These are phyloP conservation scores for Cronartium quercuum DNA, from an alignment of 1,284 basidiomycete species.

Conservation along the genomic window DNA sequence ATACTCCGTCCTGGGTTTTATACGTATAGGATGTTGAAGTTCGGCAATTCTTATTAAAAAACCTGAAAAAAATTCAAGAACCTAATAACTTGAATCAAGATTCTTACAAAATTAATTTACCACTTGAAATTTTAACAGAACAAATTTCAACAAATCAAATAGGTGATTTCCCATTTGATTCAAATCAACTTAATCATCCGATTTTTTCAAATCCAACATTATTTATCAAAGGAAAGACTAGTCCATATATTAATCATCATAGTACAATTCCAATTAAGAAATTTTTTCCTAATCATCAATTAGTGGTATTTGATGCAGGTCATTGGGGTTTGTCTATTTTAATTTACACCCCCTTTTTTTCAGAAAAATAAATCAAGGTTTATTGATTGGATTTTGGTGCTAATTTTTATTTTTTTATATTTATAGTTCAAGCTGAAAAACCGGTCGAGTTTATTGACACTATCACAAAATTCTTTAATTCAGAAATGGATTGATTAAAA, in stretches of 20 bases:
- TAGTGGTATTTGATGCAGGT: slow-evolving; percentile 22
- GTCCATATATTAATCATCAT: slow-evolving; percentile 34
- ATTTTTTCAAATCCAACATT: slow-evolving; percentile 3
- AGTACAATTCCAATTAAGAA: neutral
- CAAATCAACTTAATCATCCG: neutral
- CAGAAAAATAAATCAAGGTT: too few species aligned
- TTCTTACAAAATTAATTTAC: slow-evolving; percentile 20
- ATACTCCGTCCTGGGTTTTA: neutral
- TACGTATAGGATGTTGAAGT: slow-evolving; percentile 6
- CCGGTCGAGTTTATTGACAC: slow-evolving; percentile 28
- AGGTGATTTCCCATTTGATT: slow-evolving; percentile 33
- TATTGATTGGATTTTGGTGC: neutral
- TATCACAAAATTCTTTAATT: slow-evolving; percentile 16
- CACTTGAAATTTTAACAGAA: slow-evolving; percentile 11
- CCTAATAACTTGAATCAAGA: neutral
- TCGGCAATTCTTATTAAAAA: slow-evolving; percentile 32
- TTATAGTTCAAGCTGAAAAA: slow-evolving; percentile 37
- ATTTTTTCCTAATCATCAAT: slow-evolving; percentile 12
- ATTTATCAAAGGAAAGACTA: slow-evolving; percentile 31
- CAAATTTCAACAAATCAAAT: slow-evolving; percentile 33
- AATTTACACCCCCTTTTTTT: neutral
- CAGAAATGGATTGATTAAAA: too few species aligned
- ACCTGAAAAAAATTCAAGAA: slow-evolving; percentile 9
- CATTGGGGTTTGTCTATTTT: slow-evolving; percentile 31
- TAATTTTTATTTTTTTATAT: neutral